Conservation (phyloP, 208 protist species). For the Angomonas deanei region DNA sequence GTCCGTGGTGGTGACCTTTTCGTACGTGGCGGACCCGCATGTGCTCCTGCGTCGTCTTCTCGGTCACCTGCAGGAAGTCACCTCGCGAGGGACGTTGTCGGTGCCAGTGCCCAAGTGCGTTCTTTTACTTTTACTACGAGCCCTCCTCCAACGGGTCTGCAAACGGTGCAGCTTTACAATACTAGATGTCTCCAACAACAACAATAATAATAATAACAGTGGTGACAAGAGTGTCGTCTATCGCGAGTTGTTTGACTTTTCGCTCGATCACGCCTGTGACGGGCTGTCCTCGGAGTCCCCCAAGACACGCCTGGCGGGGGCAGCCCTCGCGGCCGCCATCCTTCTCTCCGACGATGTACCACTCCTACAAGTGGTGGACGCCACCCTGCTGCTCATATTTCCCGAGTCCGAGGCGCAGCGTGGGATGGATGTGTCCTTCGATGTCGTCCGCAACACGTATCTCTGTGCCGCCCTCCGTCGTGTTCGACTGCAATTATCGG, state of each 20-base stretch:
- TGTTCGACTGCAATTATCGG: not conserved
- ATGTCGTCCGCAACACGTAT: slow-evolving; percentile 12
- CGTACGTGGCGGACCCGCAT: slow-evolving; percentile 12
- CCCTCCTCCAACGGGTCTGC: not conserved
- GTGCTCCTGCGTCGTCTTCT: slow-evolving; percentile 22
- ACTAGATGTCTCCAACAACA: not conserved
- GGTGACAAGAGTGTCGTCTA: slow-evolving; percentile 1
- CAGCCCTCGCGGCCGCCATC: slow-evolving; percentile 22
- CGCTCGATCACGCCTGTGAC: slow-evolving; percentile 12
- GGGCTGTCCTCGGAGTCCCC: slow-evolving; percentile 25
- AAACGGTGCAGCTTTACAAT: not conserved
- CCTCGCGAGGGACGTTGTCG: not conserved
- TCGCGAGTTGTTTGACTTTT: not conserved
- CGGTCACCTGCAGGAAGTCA: slow-evolving; percentile 17
- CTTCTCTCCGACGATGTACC: slow-evolving; percentile 8
- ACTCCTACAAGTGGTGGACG: slow-evolving; percentile 10
- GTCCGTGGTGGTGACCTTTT: slow-evolving; percentile 16
- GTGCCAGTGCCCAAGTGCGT: too few relatives aligned
- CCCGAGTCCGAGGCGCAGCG: not conserved
- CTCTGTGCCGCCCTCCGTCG: slow-evolving; percentile 10
- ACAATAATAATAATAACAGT: not conserved
- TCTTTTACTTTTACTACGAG: not conserved
- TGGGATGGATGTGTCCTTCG: not conserved
- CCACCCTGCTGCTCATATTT: slow-evolving; percentile 28
- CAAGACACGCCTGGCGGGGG: slow-evolving; percentile 29